Evolutionary conservation across 1,284 basidiomycete species (phyloP), one percentile per base, ranked within the genome.

Genomic region (Blastosporella zonata): DNA sequence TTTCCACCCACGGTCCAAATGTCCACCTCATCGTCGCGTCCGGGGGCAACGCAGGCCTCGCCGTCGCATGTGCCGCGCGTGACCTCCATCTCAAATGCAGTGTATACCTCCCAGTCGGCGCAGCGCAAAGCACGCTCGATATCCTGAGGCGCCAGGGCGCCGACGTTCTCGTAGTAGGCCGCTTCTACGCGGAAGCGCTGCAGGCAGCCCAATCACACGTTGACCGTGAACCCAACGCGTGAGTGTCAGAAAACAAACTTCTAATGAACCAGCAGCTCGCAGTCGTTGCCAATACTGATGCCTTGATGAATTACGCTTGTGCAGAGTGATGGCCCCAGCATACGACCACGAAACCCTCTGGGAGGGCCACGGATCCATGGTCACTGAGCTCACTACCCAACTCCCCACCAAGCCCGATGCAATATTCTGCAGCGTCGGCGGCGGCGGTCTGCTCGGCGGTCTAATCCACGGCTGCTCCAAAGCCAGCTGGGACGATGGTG

Each of bases 401-500:
- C 65, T 88, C 2, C 64, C 66, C 2, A 53, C 54, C 35, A 78
- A 75, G 56, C 87, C 87, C 2, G 78, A 83, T 53, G 85, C 84
- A 1, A 81, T 90, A 36, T 78, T 90, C 53, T 89, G 87, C 56
- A 83, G 82, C 47, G 84, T 89, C 7, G 87, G 87, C 21, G 86
- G 87, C 0, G 86, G 75, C 1, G 86, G 87, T 0, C 67, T 90
- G 1, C 65, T 87, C 2, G 84, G 81, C 12, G 87, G 87, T 0
- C 66, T 88, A 35, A 78, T 90, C 29, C 62, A 72, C 6, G 87
- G 86, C 5, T 87, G 84, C 55, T 72, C 73, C 52, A 62, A 62
- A 1, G 71, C 75, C 0, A 78, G 75, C 13, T 89, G 87, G 86
- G 78, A 81, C 39, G 72, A 82, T 45, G 80, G 84, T 84, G 55